Conservation (phyloP, 73 alveolate species). For the Paramecium sonneborni region DNA sequence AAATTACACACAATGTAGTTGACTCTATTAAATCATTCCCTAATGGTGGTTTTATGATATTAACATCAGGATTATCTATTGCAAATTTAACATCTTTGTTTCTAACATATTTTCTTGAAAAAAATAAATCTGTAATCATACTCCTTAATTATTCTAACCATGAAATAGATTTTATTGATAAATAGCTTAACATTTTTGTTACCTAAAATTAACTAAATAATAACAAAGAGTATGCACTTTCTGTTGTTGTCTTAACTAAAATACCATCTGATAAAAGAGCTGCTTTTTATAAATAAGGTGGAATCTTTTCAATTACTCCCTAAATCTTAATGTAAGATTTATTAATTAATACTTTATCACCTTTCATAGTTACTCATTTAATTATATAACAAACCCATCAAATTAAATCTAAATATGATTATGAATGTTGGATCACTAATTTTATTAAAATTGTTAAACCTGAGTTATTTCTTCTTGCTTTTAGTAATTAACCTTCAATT, state of each 20-base stretch:
- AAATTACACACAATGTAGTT: not conserved
- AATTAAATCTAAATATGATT: conserved; percentile 11
- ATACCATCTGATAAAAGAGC: conserved; percentile 26
- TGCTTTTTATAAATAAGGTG: conserved; percentile 26
- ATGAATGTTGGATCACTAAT: conserved; percentile 52
- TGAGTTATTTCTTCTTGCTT: conserved; percentile 1
- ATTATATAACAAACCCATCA: not conserved
- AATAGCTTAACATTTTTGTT: not conserved
- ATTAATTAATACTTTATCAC: not conserved
- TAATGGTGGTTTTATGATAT: conserved; percentile 41
- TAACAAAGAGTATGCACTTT: not conserved
- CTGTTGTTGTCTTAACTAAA: not conserved
- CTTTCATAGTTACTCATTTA: conserved; percentile 12
- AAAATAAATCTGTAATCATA: not conserved
- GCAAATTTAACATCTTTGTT: not conserved
- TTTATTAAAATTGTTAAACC: conserved; percentile 30
- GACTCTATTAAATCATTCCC: not conserved
- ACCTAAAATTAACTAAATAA: conserved; percentile 27
- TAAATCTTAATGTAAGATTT: conserved; percentile 35
- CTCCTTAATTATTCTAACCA: not conserved
- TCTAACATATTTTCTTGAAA: not conserved
- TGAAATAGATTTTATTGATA: conserved; percentile 25
- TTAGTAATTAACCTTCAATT: not conserved
- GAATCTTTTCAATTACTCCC: not conserved
- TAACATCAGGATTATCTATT: conserved; percentile 14